A percentile compares a stretch with the other conserved stretches of the same genome.
Conservation (phyloP, 2,329 filamentous ascomycete genomes). For the Ilyonectria robusta region DNA sequence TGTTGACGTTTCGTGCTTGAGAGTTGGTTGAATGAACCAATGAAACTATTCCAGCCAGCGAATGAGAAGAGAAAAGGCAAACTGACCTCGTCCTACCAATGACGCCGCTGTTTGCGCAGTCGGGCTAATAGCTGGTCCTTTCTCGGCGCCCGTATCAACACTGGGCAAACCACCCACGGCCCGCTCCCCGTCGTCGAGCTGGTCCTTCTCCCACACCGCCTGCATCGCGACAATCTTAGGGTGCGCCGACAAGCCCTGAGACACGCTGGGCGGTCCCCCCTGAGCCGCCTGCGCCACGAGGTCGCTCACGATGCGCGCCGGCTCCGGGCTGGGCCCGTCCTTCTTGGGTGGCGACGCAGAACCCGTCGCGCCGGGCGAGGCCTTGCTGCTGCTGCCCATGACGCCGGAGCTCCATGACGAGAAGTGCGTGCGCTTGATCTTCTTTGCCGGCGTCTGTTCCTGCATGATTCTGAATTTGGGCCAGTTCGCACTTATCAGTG, state of each 20-base stretch:
- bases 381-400: conserved; percentile 15
- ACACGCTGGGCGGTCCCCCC: background rate
- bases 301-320: conserved; percentile 45
- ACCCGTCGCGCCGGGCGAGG: background rate
- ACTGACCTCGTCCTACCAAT: background rate
- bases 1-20: background rate
- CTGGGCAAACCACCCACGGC: background rate
- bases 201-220: conserved; percentile 47
- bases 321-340: conserved; percentile 22
- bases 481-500: background rate
- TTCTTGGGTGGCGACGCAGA: conserved; percentile 1
- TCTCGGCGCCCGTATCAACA: background rate
- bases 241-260: conserved; percentile 27
- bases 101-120: background rate
- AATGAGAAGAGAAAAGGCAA: background rate
- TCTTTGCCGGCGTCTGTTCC: conserved; percentile 20
- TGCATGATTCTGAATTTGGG: conserved; percentile 13
- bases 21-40: background rate
- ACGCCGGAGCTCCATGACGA: conserved; percentile 36
- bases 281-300: conserved; percentile 18
- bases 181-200: background rate
- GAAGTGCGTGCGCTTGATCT: conserved; percentile 37
- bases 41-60: background rate
- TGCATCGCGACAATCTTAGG: conserved; percentile 49
- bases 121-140: background rate